Evolutionary conservation across 2,329 filamentous ascomycete species (phyloP), one percentile per base, ranked within the genome.

Genomic region (Sclerotinia borealis): DNA sequence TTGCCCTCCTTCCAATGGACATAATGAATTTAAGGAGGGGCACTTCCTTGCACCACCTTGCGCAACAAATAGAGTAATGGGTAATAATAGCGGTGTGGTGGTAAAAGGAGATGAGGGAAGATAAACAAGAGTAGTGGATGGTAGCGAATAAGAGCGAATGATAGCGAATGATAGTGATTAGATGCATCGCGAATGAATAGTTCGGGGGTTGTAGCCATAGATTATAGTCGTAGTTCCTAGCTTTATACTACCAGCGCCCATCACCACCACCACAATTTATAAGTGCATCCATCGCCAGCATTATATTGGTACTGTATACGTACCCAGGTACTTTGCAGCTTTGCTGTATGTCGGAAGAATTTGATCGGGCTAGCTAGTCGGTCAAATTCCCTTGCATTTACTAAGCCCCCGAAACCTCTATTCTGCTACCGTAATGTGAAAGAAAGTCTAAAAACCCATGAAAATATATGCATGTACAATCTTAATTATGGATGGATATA

Each of bases 1-100:
- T 61, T 61, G 59, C 48, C 15, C 22, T 55, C 27, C 29, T 54
- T 52, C 37, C 59, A 61, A 37, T 55, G 37, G 27, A 45, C 37
- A n/a, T 9, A 17, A 25, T 22, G 41, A 34, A 58, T 45, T 17
- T 25, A 52, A 29, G 47, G 19, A 48, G 59, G n/a, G 15, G 59
- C 37, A 37, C 47, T 41, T 52, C 15, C 55, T 41, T 52, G 36
- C 59, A 39, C 59, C 19, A 36, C 48, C 59, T 61, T 61, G 49
- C 49, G 48, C 49, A 61, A 34, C 59, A 36, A 37, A 55, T 45
- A 36, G 37, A 45, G 49, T 27, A 31, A 36, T 51, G 31, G 22
- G n/a, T n/a, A 34, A 19, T 36, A 11, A n/a, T 45, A 29, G 54
- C 48, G 48, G 47, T 61, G 48, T 55, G 59, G 48, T 54, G 37